Base-by-base conservation (phyloP, 371 early-diverging fungal genomes). In the Mucor piriformis region DNA sequence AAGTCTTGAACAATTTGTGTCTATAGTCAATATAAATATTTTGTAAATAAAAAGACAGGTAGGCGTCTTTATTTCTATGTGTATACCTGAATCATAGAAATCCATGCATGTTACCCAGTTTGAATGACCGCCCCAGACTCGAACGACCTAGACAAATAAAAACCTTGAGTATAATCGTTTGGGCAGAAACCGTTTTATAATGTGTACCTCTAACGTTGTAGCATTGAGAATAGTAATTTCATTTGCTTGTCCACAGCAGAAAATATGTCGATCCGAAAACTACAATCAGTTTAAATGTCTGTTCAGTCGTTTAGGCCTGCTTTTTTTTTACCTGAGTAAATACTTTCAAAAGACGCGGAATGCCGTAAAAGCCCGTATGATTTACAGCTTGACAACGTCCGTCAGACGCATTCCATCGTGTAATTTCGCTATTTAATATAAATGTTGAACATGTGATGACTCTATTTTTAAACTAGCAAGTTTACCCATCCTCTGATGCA, bases 341-440 rank as follows among this genome's bases (percentile, higher is more conserved):
- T 24, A 81, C 73, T 47, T 79, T 79, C 4, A 88, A 63, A 25
- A 74, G 66, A 2, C 70, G 76, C 18, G 86, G 84, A 5, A 79
- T 64, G 3, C 88, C 88, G 37, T 81, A 72, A 62, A 87, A 85
- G 0, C 86, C 89, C 11, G 59, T 73, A 8, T 76, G 55, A 60
- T 85, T 86, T 0, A 85, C 78, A 25, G 83, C 84, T 38, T 88
- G 75, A 61, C 90, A 88, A 5, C 89, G 78, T 3, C 91, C 91
- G 55, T 91, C 91, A 1, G 73, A 71, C 10, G 87, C 69, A 68
- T 79, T 87, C 91, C 91, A 91, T 58, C 87, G 84, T 48, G 83
- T 81, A 35, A 88, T 81, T 50, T 88, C 86, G 13, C 89, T 89
- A 63, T 21, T 24, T 47, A 2, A 5, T 35, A 29, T 7, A 48